Evolutionary conservation across 2,329 filamentous ascomycete genomes (phyloP).

Genomic region (Boeremia exigua): DNA sequence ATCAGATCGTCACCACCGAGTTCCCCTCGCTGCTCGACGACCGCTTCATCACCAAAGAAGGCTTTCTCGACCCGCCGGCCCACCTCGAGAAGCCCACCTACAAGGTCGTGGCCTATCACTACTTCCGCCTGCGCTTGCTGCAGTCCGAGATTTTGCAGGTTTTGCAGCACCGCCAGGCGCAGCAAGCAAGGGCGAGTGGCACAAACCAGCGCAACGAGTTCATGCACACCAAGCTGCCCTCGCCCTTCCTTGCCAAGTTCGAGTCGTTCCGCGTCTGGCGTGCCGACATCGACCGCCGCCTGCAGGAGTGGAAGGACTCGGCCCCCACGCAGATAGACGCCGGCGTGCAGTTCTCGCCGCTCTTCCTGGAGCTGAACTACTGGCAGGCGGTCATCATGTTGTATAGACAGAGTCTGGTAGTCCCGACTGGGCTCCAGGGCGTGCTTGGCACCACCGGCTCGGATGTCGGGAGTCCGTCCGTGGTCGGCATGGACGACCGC

Average conservation of each 20-base stretch:
- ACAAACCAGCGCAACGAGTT: constrained; percentile 71
- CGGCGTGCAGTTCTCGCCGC: constrained; percentile 85
- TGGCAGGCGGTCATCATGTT: constrained; percentile 98
- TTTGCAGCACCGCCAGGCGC: constrained; percentile 87
- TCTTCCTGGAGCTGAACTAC: constrained; percentile 94
- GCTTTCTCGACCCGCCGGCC: constrained; percentile 68
- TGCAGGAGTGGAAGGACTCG: constrained; percentile 85
- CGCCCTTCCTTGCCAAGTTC: constrained; percentile 83
- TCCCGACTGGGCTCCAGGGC: constrained; percentile 81
- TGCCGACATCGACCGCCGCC: constrained; percentile 79
- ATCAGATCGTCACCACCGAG: constrained; percentile 94
- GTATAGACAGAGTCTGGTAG: constrained; percentile 87
- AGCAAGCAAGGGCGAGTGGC: constrained; percentile 72
- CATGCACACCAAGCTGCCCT: constrained; percentile 79
- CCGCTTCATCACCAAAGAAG: constrained; percentile 80
- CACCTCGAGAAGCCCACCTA: constrained; percentile 75
- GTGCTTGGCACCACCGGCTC: constrained; percentile 69
- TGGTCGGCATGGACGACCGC: constrained; percentile 67
- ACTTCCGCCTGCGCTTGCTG: constrained; percentile 84
- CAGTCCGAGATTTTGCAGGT: constrained; percentile 97
- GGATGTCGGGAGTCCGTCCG: constrained; percentile 64
- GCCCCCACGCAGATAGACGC: constrained; percentile 80
- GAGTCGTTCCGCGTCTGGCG: constrained; percentile 89
- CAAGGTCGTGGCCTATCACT: constrained; percentile 90
- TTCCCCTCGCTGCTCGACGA: constrained; percentile 91